These are phyloP conservation scores for Knufia fluminis DNA, from an alignment of 2,329 filamentous ascomycete species.

Conservation along the genomic window DNA sequence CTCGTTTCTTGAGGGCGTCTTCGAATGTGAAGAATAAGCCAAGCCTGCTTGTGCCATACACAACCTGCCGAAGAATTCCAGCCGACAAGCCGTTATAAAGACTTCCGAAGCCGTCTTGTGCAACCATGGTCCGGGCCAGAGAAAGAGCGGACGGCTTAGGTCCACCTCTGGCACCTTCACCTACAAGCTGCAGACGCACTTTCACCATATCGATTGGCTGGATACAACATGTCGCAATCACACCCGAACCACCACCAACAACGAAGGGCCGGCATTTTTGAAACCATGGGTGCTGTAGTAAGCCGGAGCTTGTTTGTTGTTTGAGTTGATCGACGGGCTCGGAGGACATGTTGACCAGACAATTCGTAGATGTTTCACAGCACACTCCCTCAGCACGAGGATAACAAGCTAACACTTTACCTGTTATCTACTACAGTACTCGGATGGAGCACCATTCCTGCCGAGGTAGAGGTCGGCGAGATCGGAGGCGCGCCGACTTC, in stretches of 20 bases:
- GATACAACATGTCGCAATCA: conserved; percentile 83
- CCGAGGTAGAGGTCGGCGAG: not conserved
- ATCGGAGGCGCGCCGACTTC: not conserved
- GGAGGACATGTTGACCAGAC: not conserved
- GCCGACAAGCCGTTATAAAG: conserved; percentile 91
- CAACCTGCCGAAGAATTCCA: conserved; percentile 80
- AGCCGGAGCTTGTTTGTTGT: not conserved
- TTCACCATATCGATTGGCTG: conserved; percentile 99
- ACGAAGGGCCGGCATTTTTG: conserved; percentile 55
- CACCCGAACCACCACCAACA: conserved; percentile 82
- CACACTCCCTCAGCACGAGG: too few species aligned
- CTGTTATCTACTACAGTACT: too few species aligned
- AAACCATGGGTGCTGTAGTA: conserved; percentile 1
- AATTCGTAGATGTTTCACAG: too few species aligned
- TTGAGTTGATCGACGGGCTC: not conserved
- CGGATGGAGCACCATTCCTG: not conserved
- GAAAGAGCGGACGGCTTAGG: conserved; percentile 72
- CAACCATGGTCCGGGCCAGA: conserved; percentile 74
- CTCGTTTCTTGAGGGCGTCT: conserved; percentile 55
- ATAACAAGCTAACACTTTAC: too few species aligned
- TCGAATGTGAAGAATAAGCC: conserved; percentile 97
- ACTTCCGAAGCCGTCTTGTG: conserved; percentile 71
- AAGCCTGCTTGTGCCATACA: conserved; percentile 90
- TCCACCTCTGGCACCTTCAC: conserved; percentile 34
- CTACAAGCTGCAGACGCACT: conserved; percentile 82